Percentiles rank a stretch among this genome's conserved stretches.
These are phyloP conservation scores for Gnomoniopsis smithogilvyi DNA, from an alignment of 2,329 filamentous ascomycete genomes.

Conservation along the genomic window DNA sequence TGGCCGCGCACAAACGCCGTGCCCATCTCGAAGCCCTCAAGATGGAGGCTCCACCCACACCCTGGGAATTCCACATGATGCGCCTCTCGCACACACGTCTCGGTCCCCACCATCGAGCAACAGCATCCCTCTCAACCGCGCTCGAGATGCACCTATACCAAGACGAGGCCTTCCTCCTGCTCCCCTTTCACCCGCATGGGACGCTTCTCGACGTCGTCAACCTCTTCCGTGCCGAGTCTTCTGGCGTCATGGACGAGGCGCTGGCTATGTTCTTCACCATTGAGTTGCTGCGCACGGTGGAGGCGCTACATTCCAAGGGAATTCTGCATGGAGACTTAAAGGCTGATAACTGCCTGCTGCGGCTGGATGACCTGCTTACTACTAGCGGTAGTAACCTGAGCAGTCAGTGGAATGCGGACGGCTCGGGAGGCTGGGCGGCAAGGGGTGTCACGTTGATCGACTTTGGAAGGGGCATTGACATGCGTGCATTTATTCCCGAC, in stretches of 20 bases:
- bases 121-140: slow-evolving; percentile 74
- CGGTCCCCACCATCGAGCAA: slow-evolving; percentile 65
- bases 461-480: slow-evolving; percentile 92
- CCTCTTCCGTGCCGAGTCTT: slow-evolving; percentile 68
- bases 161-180: slow-evolving; percentile 84
- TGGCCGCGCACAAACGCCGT: slow-evolving; percentile 49
- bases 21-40: slow-evolving; percentile 79
- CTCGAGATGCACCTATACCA: slow-evolving; percentile 90
- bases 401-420: slow-evolving; percentile 68
- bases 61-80: slow-evolving; percentile 98
- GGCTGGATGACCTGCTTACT: slow-evolving; percentile 57
- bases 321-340: slow-evolving; percentile 94
- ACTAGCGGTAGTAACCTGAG: slow-evolving; percentile 43
- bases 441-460: slow-evolving; percentile 89
- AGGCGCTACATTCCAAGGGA: slow-evolving; percentile 75
- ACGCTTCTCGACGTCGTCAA: slow-evolving; percentile 96
- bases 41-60: slow-evolving; percentile 83
- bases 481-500: slow-evolving; percentile 73
- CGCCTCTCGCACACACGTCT: slow-evolving; percentile 75
- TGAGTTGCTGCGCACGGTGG: slow-evolving; percentile 85
- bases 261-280: slow-evolving; percentile 94
- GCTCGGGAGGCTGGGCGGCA: slow-evolving; percentile 71
- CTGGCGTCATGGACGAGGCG: slow-evolving; percentile 80
- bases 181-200: slow-evolving; percentile 85
- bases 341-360: slow-evolving; percentile 89